Conservation (phyloP, 371 early-diverging fungal species). For the Syncephalastrum monosporum region DNA sequence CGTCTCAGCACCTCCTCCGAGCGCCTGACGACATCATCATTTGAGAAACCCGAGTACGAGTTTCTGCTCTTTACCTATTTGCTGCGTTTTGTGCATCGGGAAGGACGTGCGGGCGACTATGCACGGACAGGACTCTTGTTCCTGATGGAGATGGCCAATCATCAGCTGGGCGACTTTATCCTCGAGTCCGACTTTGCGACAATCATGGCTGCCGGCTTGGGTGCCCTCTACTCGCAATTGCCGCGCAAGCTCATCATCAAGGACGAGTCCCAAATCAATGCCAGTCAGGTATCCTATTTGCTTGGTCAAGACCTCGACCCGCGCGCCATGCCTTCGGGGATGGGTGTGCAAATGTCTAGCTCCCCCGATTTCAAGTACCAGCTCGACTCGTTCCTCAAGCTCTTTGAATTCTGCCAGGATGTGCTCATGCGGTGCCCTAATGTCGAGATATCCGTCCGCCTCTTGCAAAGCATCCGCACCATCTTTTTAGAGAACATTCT, state of each 20-base stretch:
- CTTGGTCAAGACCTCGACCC: slow-evolving; percentile 33
- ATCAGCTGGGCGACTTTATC: slow-evolving; percentile 72
- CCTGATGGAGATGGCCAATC: slow-evolving; percentile 73
- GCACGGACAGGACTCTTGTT: slow-evolving; percentile 83
- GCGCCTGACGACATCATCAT: slow-evolving; percentile 4
- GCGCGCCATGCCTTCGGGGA: slow-evolving; percentile 9
- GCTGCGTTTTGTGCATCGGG: slow-evolving; percentile 75
- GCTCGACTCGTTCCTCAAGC: slow-evolving; percentile 68
- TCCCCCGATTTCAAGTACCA: slow-evolving; percentile 65
- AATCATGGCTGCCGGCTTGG: slow-evolving; percentile 76
- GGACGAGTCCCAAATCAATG: slow-evolving; percentile 22
- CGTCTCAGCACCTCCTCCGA: slow-evolving; percentile 3
- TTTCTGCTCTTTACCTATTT: slow-evolving; percentile 81
- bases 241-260: slow-evolving; percentile 68
- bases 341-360: slow-evolving; percentile 35
- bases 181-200: slow-evolving; percentile 71
- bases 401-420: slow-evolving; percentile 79
- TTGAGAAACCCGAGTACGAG: slow-evolving; percentile 57
- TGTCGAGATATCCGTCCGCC: slow-evolving; percentile 50
- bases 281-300: slow-evolving; percentile 31
- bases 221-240: slow-evolving; percentile 84
- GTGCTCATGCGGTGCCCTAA: slow-evolving; percentile 73
- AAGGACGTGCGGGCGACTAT: slow-evolving; percentile 80
- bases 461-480: slow-evolving; percentile 60
- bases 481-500: slow-evolving; percentile 80